phyloP scores from a whole-genome alignment of 768 basidiomycete genomes.

The Gymnopilus junonius region DNA sequence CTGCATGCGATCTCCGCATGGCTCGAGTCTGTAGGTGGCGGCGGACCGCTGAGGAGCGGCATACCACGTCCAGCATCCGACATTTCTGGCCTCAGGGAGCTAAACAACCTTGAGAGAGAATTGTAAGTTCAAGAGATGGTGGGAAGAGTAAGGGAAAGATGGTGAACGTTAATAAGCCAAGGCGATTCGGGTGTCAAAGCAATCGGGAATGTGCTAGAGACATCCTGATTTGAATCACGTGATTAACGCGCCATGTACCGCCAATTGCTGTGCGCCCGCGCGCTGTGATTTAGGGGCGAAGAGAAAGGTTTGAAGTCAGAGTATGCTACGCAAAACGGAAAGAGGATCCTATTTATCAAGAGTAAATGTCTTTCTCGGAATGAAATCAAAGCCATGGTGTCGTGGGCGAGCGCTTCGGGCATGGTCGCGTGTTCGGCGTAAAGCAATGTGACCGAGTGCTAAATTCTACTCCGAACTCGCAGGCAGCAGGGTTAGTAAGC shows the following conservation, averaged over 20 bases:
- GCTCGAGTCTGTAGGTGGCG: constrained; percentile 39
- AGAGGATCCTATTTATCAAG: too few relatives aligned
- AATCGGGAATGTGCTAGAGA: constrained; percentile 29
- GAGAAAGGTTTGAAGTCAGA: neutral
- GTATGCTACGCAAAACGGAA: neutral
- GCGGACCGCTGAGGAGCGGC: constrained; percentile 74
- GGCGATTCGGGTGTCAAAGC: constrained; percentile 2
- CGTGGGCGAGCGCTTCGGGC: neutral
- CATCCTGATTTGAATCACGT: constrained; percentile 13
- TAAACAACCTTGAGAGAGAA: neutral
- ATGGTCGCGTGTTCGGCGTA: neutral
- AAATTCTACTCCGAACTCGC: neutral
- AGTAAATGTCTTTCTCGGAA: too few relatives aligned
- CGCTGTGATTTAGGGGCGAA: neutral
- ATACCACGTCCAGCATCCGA: constrained; percentile 48
- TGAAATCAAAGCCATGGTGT: neutral
- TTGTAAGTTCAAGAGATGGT: constrained; percentile 9
- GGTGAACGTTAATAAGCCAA: constrained; percentile 19
- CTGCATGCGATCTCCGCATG: constrained; percentile 50
- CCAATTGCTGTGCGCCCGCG: neutral
- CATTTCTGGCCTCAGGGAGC: constrained; percentile 7
- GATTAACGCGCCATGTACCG: neutral
- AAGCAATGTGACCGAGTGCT: neutral
- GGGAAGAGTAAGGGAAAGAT: constrained; percentile 10
- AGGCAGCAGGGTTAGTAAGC: neutral